Base-by-base conservation (phyloP, 345 rosid genomes). In the Chamaenerion angustifolium region DNA sequence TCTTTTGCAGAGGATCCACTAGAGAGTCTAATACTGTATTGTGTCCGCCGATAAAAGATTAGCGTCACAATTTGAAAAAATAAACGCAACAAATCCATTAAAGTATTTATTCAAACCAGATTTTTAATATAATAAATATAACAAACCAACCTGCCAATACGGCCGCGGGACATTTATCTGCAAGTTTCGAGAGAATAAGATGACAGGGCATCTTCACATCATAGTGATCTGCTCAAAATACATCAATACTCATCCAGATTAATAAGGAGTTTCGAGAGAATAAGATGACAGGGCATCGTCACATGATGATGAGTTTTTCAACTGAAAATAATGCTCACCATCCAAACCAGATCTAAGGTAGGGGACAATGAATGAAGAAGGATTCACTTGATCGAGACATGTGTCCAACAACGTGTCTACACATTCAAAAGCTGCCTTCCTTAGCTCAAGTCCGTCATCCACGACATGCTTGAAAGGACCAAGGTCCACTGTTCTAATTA, bases 121-220 rank as follows among this genome's bases (percentile, higher is more conserved):
- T 2, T 23, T 5, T 2, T 23, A 5, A 23, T 23, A 23, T 23
- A 43, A 10, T n/a, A 58, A 11, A 40, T 48, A 15, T n/a, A 23
- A 23, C 27, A n/a, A 23, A 43, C 18, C 7, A 16, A 93, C 99
- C 97, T 59, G 99, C 97, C 69, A 88, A 73, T 16, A 93, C 88
- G 46, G 92, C 92, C 57, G 97, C 80, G 46, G 88, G 87, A 46
- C 95, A 82, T 72, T 93, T 93, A 64, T 93, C 95, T 41, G 94
- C 88, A 23, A 93, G 84, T 64, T 82, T 75, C 23, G 95, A 82
- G 51, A 93, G 94, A 61, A 83, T 93, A 48, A 88, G 97, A 68
- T 93, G 97, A 72, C 99, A 93, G 60, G 94, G 86, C 96, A 93
- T 93, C 74, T 93, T 93, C 18, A 86, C 86, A 67, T 83, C 97